Conservation (phyloP, 1,139 yeast genomes). For the Nakaseomyces kungkrabaensis region DNA sequence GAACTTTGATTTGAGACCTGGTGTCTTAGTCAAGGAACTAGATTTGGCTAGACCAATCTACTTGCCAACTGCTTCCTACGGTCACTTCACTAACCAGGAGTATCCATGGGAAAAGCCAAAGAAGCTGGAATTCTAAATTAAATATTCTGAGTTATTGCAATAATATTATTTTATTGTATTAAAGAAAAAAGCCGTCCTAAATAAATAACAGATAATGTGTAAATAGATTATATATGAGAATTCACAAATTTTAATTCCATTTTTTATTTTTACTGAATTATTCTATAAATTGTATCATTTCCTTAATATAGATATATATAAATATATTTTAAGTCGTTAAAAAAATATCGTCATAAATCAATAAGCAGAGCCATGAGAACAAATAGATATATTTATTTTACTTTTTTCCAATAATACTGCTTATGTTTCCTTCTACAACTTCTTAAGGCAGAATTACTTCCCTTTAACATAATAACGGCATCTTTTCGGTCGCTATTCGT, state of each 20-base stretch:
- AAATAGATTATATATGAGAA: background rate
- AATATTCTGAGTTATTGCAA: background rate
- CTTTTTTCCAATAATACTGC: conserved; percentile 72
- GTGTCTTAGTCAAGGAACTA: conserved; percentile 93
- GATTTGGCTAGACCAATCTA: conserved; percentile 98
- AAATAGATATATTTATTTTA: background rate
- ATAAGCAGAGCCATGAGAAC: background rate
- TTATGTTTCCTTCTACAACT: conserved; percentile 84
- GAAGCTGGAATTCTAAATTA: conserved; percentile 58
- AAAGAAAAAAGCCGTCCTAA: background rate
- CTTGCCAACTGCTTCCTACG: conserved; percentile 97
- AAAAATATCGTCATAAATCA: background rate
- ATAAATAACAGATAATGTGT: background rate
- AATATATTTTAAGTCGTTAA: background rate
- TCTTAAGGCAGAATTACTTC: conserved; percentile 36
- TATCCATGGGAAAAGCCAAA: conserved; percentile 98
- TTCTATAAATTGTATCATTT: background rate
- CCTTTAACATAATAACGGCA: too few relatives aligned
- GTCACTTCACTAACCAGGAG: conserved; percentile 98
- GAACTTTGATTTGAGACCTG: conserved; percentile 98
- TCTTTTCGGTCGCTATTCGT: too few relatives aligned
- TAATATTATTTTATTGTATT: background rate
- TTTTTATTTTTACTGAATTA: background rate
- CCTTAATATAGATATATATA: background rate
- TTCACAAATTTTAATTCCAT: background rate